Conservation (phyloP, 495 filamentous ascomycete genomes). For the Friedmanniomyces simplex region DNA sequence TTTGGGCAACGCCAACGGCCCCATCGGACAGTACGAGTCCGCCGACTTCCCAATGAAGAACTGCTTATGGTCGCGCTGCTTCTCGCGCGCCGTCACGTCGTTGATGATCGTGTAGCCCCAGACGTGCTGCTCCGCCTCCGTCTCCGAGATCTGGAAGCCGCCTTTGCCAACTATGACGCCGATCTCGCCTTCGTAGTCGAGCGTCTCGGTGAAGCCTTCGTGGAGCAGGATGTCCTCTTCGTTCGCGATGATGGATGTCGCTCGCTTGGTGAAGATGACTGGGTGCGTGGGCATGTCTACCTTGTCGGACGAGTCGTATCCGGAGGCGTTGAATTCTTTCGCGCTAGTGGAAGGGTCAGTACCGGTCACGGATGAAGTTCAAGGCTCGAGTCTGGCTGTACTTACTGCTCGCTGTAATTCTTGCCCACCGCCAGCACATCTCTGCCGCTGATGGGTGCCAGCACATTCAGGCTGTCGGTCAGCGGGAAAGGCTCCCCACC, state of each 20-base stretch:
- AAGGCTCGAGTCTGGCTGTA: conserved; percentile 36
- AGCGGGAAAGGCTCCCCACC: conserved; percentile 31
- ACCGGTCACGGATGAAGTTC: no score
- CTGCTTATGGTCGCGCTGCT: conserved; percentile 48
- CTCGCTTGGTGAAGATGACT: conserved; percentile 46
- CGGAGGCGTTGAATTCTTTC: conserved; percentile 38
- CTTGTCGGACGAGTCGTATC: conserved; percentile 43
- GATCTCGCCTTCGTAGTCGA: conserved; percentile 50
- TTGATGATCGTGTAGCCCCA: conserved; percentile 52
- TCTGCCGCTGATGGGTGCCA: conserved; percentile 40
- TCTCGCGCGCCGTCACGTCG: conserved; percentile 45
- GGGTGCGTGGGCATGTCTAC: conserved; percentile 37
- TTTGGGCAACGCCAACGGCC: conserved; percentile 43
- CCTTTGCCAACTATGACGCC: conserved; percentile 45
- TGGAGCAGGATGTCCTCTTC: conserved; percentile 39
- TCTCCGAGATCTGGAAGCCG: conserved; percentile 37
- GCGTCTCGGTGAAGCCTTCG: conserved; percentile 38
- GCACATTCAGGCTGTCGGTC: conserved; percentile 32
- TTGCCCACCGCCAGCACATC: conserved; percentile 46
- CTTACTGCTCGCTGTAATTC: conserved; percentile 48
- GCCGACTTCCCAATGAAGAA: conserved; percentile 38
- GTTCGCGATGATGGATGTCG: conserved; percentile 43
- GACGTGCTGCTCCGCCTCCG: conserved; percentile 41
- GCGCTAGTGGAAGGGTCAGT: no score
- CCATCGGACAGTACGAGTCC: conserved; percentile 48